Base-by-base conservation (phyloP, 768 basidiomycete species). In the Lactarius psammicola region DNA sequence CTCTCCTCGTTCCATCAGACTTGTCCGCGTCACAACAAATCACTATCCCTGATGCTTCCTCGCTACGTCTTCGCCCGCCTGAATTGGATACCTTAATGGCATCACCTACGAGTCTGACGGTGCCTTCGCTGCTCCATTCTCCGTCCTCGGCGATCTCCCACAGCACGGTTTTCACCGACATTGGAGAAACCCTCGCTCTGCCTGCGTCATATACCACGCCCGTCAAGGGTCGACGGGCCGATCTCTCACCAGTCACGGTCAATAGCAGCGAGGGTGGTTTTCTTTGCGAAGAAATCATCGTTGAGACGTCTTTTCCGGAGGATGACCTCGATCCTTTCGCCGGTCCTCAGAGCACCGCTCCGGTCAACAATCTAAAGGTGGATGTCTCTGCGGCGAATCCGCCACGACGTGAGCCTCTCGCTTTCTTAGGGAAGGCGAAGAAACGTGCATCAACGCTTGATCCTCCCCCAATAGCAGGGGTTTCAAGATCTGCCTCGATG, bases 71-170 rank as follows among this genome's bases (percentile, higher is more conserved):
- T 42, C n/a, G n/a, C n/a, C n/a, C n/a, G n/a, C n/a, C n/a, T n/a
- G n/a, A n/a, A n/a, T 30, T 56, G 6, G 60, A 62, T 31, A 18
- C 56, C 4, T 53, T 26, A 11, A 23, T 28, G n/a, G 17, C 56
- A 10, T 58, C 65, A 30, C 65, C 65, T 54, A 42, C 56, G 23
- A 67, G 66, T 56, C 62, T 63, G 17, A 62, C 68, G 8, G 18
- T 64, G 18, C 67, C 68, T 4, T 49, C 62, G 8, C 59, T 67
- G 13, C 6, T 64, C 20, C 60, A 30, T 36, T 68, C 54, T 17
- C 60, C 68, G 1, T 54, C 66, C 20, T 69, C 63, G 11, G 66
- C 64, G 38, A 42, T 49, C 15, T 58, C 63, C 11, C 59, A 64
- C 33, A 61, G 40, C 30, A 56, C 55, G 7, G 31, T n/a, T 7